phyloP scores from a whole-genome alignment of 1,284 basidiomycete species.

The Moesziomyces sp. region DNA sequence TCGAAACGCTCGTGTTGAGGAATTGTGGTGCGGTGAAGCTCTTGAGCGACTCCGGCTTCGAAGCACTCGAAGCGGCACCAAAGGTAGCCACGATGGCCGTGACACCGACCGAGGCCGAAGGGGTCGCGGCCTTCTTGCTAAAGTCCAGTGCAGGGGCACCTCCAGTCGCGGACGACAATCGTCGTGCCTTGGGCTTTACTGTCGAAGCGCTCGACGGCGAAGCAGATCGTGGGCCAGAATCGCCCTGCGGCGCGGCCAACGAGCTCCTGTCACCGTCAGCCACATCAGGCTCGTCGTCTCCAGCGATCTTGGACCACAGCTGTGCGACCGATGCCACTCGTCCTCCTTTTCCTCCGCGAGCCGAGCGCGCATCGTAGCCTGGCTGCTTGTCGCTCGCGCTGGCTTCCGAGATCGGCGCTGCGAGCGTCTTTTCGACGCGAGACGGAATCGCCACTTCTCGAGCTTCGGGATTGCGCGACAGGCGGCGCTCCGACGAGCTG shows the following conservation, averaged over 20 bases:
- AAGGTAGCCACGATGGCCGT: constrained; percentile 33
- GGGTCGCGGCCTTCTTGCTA: constrained; percentile 37
- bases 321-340: constrained; percentile 78
- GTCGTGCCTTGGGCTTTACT: constrained; percentile 51
- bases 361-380: constrained; percentile 77
- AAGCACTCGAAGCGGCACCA: constrained; percentile 7
- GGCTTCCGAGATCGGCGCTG: constrained; percentile 11
- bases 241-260: constrained; percentile 12
- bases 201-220: constrained; percentile 45
- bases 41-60: constrained; percentile 41
- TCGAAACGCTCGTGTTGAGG: constrained; percentile 48
- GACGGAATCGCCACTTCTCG: constrained; percentile 37
- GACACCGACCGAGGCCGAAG: constrained; percentile 23
- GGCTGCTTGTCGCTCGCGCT: constrained; percentile 6
- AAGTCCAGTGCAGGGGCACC: constrained; percentile 58
- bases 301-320: constrained; percentile 73
- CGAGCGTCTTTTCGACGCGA: constrained; percentile 38
- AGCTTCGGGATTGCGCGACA: constrained; percentile 23
- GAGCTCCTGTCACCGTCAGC: constrained; percentile 5
- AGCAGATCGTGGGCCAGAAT: constrained; percentile 15
- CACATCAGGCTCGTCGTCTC: constrained; percentile 29
- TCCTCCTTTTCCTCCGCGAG: constrained; percentile 80
- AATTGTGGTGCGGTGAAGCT: constrained; percentile 41
- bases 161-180: constrained; percentile 25
- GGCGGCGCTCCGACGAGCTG: constrained; percentile 15